phyloP scores from a whole-genome alignment of 192 early-diverging fungal genomes.

The Diversispora eburnea region DNA sequence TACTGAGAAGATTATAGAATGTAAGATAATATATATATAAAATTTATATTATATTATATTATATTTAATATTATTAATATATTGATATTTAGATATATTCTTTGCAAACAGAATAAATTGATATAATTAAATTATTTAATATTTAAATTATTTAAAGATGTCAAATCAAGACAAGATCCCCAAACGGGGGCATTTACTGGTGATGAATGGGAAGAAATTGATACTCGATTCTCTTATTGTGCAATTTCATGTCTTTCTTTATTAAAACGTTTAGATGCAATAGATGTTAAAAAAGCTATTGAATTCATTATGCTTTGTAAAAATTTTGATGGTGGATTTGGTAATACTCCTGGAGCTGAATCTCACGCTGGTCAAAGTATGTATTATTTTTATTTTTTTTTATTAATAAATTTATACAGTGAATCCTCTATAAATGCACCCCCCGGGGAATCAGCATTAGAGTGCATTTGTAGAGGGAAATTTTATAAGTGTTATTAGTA shows the following conservation, averaged over 20 bases:
- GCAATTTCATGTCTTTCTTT: slow-evolving; percentile 78
- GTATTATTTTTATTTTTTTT: neutral
- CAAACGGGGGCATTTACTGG: slow-evolving; percentile 81
- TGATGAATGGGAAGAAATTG: slow-evolving; percentile 91
- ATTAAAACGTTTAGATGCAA: slow-evolving; percentile 59
- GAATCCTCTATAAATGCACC: too few relatives aligned
- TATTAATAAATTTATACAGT: neutral
- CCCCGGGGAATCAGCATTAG: too few relatives aligned
- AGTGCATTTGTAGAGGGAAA: too few relatives aligned
- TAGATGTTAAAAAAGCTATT: slow-evolving; percentile 59
- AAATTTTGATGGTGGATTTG: slow-evolving; percentile 98
- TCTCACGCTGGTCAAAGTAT: slow-evolving; percentile 82
- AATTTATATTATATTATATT: too few relatives aligned
- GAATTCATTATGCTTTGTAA: slow-evolving; percentile 72
- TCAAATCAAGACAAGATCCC: slow-evolving; percentile 57
- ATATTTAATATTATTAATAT: neutral
- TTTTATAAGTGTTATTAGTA: too few relatives aligned
- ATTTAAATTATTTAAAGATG: slow-evolving; percentile 44
- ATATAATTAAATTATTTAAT: neutral
- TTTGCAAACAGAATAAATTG: neutral
- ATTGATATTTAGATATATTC: neutral
- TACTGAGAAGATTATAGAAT: slow-evolving; percentile 58
- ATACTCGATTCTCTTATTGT: slow-evolving; percentile 90
- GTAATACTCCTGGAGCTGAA: slow-evolving; percentile 84
- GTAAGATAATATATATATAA: slow-evolving; percentile 46